Conservation (phyloP, 2,329 filamentous ascomycete species). For the Aspergillus sp. region DNA sequence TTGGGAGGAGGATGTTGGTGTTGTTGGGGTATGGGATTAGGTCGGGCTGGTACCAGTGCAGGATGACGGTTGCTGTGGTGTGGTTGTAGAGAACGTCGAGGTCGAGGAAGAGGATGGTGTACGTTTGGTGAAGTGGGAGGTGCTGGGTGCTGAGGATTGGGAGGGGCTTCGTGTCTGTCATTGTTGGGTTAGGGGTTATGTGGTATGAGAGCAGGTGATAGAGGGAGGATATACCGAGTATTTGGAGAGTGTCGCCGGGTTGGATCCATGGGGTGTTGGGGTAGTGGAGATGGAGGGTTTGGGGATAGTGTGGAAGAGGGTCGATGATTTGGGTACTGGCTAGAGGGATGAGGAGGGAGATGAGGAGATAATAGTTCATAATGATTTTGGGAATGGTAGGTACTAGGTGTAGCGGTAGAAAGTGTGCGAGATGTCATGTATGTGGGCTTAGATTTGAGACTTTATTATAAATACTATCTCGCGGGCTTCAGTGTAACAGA, state of each 20-base stretch:
- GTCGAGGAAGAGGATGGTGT: slow-evolving; percentile 29
- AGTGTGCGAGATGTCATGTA: no score
- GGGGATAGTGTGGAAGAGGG: neutral
- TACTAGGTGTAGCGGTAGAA: no score
- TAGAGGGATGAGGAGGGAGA: neutral
- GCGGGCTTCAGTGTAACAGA: no score
- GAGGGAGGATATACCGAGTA: slow-evolving; percentile 5
- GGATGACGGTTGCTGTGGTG: slow-evolving; percentile 17
- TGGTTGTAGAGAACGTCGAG: slow-evolving; percentile 24
- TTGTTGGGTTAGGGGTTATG: neutral
- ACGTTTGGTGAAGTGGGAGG: slow-evolving; percentile 15
- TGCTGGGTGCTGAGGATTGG: slow-evolving; percentile 22
- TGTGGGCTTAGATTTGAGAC: no score
- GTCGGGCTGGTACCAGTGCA: slow-evolving; percentile 33
- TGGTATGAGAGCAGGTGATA: neutral
- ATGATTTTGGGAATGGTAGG: no score
- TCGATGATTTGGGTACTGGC: neutral
- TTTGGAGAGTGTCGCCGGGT: slow-evolving; percentile 20
- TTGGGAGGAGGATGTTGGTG: neutral
- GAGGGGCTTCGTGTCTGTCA: slow-evolving; percentile 2
- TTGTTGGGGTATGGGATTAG: slow-evolving; percentile 3
- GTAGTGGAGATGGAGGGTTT: slow-evolving; percentile 22
- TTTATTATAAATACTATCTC: no score
- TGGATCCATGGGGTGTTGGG: slow-evolving; percentile 20
- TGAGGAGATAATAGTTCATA: neutral